Conservation (phyloP, 345 rosid genomes). For the Balakata baccata region DNA sequence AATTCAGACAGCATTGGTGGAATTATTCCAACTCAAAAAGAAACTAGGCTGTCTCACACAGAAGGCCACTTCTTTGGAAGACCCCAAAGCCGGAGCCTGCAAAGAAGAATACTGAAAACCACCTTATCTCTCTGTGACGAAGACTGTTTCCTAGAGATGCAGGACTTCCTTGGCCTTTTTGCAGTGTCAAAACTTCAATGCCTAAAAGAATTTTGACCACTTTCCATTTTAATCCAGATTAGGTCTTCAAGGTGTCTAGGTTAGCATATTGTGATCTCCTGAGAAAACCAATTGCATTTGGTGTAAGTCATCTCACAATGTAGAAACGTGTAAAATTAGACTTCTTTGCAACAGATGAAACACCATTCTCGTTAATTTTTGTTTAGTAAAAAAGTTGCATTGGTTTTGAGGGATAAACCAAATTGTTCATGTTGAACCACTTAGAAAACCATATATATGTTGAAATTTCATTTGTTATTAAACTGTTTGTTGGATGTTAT, state of each 20-base stretch:
- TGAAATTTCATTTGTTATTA: neutral
- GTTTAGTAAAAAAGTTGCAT: neutral
- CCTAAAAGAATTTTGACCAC: neutral
- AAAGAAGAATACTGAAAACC: too few species aligned
- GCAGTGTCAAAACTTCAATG: neutral
- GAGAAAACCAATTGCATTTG: neutral
- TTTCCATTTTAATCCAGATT: neutral
- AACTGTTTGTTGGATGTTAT: too few species aligned
- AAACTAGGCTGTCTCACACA: too few species aligned
- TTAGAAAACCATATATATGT: neutral
- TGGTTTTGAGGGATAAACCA: neutral
- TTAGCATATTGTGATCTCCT: neutral
- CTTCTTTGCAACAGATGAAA: neutral
- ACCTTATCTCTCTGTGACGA: too few species aligned
- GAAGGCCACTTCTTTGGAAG: too few species aligned
- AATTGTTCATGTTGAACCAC: neutral
- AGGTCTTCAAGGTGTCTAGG: neutral
- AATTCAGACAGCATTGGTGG: too few species aligned
- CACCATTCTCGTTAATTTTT: neutral
- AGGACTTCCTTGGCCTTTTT: too few species aligned
- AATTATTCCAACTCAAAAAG: too few species aligned
- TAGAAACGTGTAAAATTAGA: neutral
- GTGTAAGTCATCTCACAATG: neutral
- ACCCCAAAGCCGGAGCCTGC: too few species aligned
- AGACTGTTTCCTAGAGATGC: too few species aligned